A percentile compares a stretch with the other conserved stretches of the same genome.
Conservation (phyloP, 345 rosid genomes). For the Adansonia digitata region DNA sequence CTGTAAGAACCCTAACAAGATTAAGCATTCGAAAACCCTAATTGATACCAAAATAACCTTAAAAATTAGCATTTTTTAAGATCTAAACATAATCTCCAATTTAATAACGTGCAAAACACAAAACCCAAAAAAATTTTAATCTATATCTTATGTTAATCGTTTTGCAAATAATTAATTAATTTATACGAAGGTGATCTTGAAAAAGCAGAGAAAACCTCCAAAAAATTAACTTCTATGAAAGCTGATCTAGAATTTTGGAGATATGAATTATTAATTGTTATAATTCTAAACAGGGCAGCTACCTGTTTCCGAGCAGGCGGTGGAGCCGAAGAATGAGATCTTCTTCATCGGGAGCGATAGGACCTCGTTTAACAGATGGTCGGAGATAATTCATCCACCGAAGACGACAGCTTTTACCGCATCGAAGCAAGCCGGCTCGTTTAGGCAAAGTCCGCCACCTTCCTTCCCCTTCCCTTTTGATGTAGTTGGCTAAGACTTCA, state of each 20-base stretch:
- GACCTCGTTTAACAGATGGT: conserved; percentile 70
- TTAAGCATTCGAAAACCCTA: neutral
- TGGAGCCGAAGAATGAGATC: conserved; percentile 95
- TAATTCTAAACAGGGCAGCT: neutral
- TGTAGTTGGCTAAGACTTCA: conserved; percentile 51
- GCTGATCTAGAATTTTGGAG: neutral
- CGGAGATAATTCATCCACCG: conserved; percentile 96
- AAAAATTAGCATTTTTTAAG: neutral
- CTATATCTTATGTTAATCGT: neutral
- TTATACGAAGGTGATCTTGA: neutral
- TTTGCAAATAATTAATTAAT: neutral
- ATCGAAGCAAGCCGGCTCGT: conserved; percentile 73
- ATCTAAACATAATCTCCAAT: neutral
- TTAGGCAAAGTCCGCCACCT: conserved; percentile 80
- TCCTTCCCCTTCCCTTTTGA: conserved; percentile 75
- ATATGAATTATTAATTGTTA: neutral
- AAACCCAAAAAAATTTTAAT: neutral
- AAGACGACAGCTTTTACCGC: conserved; percentile 90
- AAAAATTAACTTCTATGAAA: neutral
- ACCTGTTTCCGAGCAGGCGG: conserved; percentile 69
- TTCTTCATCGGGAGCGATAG: conserved; percentile 76
- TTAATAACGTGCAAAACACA: neutral
- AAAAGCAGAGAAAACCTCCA: neutral
- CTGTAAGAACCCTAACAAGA: neutral
- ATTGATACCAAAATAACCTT: neutral